Evolutionary conservation across 805 yeast species (phyloP), one percentile per base, ranked within the genome.

Genomic region (Barnettozyma sucrosica): DNA sequence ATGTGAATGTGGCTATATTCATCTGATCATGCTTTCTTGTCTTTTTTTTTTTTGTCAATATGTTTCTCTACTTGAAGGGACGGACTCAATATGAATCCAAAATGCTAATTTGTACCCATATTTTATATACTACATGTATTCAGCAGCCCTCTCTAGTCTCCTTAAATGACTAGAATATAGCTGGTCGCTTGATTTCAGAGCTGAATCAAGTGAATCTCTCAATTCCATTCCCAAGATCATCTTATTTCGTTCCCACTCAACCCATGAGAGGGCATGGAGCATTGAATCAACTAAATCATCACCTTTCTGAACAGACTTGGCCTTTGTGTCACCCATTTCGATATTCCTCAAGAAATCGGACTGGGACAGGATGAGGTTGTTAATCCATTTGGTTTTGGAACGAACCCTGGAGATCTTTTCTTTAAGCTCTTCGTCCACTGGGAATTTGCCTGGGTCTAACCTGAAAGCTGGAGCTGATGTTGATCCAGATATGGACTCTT

Each of bases 221-320:
- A 57, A 40, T 38, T 58, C 63, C 41, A 56, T 32, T 9, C 47
- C 49, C 41, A 58, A 34, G 5, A 55, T 45, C 54, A 55, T 54
- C 36, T 50, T 51, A 28, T 61, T 58, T 4, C 50, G 57, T 43
- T 61, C 58, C 63, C 62, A 59, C 21, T 59, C 55, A 16, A 51
- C 32, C 56, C 57, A 59, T 1, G 63, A 41, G 2, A 59, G 11
- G 2, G 51, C 58, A 45, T 58, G 63, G 1, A 61, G 36, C 10
- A 59, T 25, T 1, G 59, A 55, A 40, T 61, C 65, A 9, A 47
- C 56, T 5, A 58, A 41, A 43, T 61, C 65, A 34, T 61, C 65
- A 25, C 58, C 59, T 43, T 61, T 61, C 16, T 43, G 41, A 7
- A 23, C 20, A 2, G 45, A 49, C 14, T 10, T 28, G n/a, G 46